phyloP scores from a whole-genome alignment of 129 eudicot species.

The Logfia minima region DNA sequence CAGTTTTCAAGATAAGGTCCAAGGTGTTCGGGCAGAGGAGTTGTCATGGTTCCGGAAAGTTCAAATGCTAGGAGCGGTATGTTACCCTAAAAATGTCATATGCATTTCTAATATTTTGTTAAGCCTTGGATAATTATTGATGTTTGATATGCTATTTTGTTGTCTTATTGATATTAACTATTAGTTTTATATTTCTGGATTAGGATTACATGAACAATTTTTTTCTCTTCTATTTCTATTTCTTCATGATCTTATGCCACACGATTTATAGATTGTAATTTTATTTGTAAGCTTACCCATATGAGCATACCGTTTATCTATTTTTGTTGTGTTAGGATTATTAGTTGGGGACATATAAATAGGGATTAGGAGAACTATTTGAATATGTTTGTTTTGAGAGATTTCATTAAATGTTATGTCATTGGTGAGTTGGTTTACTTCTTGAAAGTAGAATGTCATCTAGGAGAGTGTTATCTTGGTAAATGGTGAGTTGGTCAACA shows the following conservation, averaged over 20 bases:
- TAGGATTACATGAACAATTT: neutral
- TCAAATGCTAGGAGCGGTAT: constrained; percentile 95
- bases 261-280: no score
- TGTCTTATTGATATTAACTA: neutral
- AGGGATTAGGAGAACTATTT: neutral
- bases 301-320: neutral
- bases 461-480: neutral
- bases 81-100: constrained; percentile 8
- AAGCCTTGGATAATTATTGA: neutral
- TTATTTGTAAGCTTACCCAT: no score
- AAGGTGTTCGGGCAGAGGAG: constrained; percentile 62
- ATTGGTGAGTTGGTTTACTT: neutral
- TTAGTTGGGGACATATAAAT: neutral
- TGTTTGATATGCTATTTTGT: neutral
- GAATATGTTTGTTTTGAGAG: neutral
- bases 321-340: no score
- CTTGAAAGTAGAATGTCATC: neutral
- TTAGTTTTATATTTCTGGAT: neutral
- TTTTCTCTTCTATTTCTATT: neutral
- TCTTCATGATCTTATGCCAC: neutral
- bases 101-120: no score
- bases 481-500: neutral
- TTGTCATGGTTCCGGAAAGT: constrained; percentile 74
- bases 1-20: constrained; percentile 86
- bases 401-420: neutral